Percentiles rank a stretch among this genome's conserved stretches.
Conservation (phyloP, 768 basidiomycete genomes). For the Kwoniella heveanensis region DNA sequence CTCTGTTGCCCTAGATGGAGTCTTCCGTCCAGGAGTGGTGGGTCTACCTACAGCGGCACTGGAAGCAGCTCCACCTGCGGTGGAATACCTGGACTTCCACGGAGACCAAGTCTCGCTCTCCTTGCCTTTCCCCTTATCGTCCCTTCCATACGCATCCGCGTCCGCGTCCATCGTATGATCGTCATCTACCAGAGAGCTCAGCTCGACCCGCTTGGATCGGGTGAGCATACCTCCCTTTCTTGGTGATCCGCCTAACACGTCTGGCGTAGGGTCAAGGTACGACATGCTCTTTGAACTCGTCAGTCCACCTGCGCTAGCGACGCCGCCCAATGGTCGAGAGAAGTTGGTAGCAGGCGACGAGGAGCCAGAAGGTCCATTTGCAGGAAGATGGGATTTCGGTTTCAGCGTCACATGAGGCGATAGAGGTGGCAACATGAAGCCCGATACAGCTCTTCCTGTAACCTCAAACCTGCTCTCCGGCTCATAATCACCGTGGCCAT, state of each 20-base stretch:
- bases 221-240: slow-evolving; percentile 26
- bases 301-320: background rate
- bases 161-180: slow-evolving; percentile 11
- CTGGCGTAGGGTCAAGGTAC: slow-evolving; percentile 28
- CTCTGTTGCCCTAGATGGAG: slow-evolving; percentile 13
- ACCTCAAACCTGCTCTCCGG: slow-evolving; percentile 22
- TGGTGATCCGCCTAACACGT: slow-evolving; percentile 14
- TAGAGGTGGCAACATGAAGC: slow-evolving; percentile 31
- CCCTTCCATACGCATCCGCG: background rate
- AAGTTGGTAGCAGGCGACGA: slow-evolving; percentile 20
- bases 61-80: slow-evolving; percentile 16
- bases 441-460: slow-evolving; percentile 23
- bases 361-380: background rate
- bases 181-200: slow-evolving; percentile 22
- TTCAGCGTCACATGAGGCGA: slow-evolving; percentile 26
- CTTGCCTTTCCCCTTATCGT: slow-evolving; percentile 9
- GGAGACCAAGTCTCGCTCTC: slow-evolving; percentile 28
- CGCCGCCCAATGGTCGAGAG: slow-evolving; percentile 18
- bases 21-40: slow-evolving; percentile 20
- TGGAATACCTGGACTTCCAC: slow-evolving; percentile 27
- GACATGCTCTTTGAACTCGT: slow-evolving; percentile 28
- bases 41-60: slow-evolving; percentile 17
- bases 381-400: slow-evolving; percentile 25
- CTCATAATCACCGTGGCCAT: slow-evolving; percentile 18
- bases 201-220: slow-evolving; percentile 24